Percentiles rank a stretch among this genome's conserved stretches.
Conservation (phyloP, 371 early-diverging fungal species). For the Parasitella parasitica region DNA sequence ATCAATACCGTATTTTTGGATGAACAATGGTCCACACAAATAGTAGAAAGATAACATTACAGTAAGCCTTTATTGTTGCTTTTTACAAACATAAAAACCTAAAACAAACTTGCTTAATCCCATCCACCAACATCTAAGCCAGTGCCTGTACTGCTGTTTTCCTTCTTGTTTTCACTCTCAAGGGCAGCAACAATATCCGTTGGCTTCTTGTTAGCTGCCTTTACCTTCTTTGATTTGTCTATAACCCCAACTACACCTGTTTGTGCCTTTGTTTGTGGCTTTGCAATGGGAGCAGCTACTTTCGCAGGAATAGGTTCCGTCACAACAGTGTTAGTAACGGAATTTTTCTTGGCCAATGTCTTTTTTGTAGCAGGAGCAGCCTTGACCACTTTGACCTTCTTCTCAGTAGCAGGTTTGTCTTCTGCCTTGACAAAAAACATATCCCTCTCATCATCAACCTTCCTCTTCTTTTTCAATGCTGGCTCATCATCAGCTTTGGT, state of each 20-base stretch:
- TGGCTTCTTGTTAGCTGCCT: conserved; percentile 12
- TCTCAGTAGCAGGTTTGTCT: neutral
- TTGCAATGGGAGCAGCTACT: neutral
- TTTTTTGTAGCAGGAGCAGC: neutral
- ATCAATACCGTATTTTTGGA: too few species aligned
- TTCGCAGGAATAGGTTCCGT: too few species aligned
- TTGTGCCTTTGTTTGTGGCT: conserved; percentile 28
- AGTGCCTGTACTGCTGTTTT: conserved; percentile 23
- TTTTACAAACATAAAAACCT: too few species aligned
- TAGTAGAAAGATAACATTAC: too few species aligned
- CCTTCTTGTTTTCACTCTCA: conserved; percentile 21
- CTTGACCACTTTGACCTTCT: conserved; percentile 1
- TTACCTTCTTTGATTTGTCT: conserved; percentile 41
- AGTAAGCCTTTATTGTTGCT: too few species aligned
- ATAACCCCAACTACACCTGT: conserved; percentile 64
- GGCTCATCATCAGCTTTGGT: conserved; percentile 1
- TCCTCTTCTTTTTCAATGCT: conserved; percentile 14
- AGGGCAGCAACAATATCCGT: conserved; percentile 32
- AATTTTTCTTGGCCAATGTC: neutral
- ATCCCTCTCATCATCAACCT: conserved; percentile 5
- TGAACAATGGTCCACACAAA: too few species aligned
- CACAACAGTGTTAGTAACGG: neutral
- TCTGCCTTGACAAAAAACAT: conserved; percentile 17
- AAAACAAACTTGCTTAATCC: too few species aligned
- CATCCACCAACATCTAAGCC: conserved; percentile 52